Evolutionary conservation across 1,284 basidiomycete species (phyloP).

Genomic region (Cryptococcus floricola): DNA sequence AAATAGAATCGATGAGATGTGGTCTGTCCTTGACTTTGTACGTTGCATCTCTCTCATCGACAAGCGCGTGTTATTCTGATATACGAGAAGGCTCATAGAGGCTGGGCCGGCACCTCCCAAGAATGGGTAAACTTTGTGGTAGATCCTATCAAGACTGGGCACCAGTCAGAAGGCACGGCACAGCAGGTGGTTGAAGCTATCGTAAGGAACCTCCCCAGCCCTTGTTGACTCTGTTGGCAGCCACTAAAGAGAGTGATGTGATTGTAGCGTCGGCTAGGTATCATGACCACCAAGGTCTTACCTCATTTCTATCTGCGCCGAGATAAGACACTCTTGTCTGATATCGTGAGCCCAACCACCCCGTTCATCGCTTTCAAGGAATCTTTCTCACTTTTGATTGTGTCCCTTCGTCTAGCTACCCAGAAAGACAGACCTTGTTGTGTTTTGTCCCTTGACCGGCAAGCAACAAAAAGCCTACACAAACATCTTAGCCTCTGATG

Average conservation of each 20-base stretch:
- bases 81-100: slow-evolving; percentile 30
- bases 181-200: slow-evolving; percentile 41
- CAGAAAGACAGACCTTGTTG: slow-evolving; percentile 51
- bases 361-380: not conserved
- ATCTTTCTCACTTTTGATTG: not conserved
- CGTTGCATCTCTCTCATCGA: slow-evolving; percentile 8
- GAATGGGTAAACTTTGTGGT: slow-evolving; percentile 46
- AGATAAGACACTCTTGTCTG: slow-evolving; percentile 50
- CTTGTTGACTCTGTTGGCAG: not conserved
- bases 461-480: slow-evolving; percentile 50
- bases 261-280: slow-evolving; percentile 22
- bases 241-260: not conserved
- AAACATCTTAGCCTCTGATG: slow-evolving; percentile 43
- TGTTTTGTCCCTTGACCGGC: slow-evolving; percentile 52
- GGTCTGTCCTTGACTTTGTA: slow-evolving; percentile 51
- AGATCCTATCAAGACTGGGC: slow-evolving; percentile 47
- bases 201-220: slow-evolving; percentile 19
- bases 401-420: slow-evolving; percentile 41
- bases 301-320: slow-evolving; percentile 53
- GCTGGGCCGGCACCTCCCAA: slow-evolving; percentile 42
- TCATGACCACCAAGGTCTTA: slow-evolving; percentile 45
- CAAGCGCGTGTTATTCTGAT: not conserved
- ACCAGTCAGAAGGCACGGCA: slow-evolving; percentile 46
- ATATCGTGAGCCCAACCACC: slow-evolving; percentile 30
- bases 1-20: slow-evolving; percentile 53